A percentile compares a stretch with the other conserved stretches of the same genome.
Conservation (phyloP, 164 flowering plant species). For the Nelumbo lutea region DNA sequence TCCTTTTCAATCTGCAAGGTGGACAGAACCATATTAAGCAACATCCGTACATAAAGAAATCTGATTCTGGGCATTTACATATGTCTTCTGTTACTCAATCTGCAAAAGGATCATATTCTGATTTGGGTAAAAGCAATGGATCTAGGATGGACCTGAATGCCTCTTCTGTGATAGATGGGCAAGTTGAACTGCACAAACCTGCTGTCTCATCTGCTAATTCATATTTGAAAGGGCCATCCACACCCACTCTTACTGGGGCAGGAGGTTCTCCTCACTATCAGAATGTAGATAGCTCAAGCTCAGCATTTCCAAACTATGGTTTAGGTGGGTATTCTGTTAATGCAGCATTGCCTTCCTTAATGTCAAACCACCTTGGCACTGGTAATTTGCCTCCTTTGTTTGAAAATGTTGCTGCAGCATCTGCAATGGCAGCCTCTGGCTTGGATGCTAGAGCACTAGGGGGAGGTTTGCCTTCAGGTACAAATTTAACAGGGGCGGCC, state of each 20-base stretch:
- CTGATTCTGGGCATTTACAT: conserved; percentile 31
- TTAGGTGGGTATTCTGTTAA: conserved; percentile 45
- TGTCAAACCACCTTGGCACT: conserved; percentile 48
- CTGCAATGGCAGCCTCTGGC: conserved; percentile 46
- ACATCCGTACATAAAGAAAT: conserved; percentile 33
- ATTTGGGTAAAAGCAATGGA: conserved; percentile 33
- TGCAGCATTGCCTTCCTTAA: conserved; percentile 52
- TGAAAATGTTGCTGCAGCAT: conserved; percentile 56
- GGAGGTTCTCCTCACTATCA: conserved; percentile 50
- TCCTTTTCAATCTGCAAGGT: conserved; percentile 41
- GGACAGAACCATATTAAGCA: conserved; percentile 39
- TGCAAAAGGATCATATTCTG: conserved; percentile 27
- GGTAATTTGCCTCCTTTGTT: conserved; percentile 51
- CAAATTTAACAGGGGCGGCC: conserved; percentile 48
- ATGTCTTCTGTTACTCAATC: conserved; percentile 29
- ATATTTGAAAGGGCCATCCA: conserved; percentile 33
- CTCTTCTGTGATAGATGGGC: conserved; percentile 31
- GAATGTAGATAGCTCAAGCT: conserved; percentile 33
- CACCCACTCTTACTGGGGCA: conserved; percentile 26
- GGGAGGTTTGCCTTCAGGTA: conserved; percentile 44
- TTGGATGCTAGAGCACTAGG: conserved; percentile 54
- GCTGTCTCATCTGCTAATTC: conserved; percentile 28
- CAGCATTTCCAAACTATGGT: conserved; percentile 46
- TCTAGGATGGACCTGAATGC: conserved; percentile 24
- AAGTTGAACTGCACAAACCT: conserved; percentile 28